Evolutionary conservation across 2,329 filamentous ascomycete genomes (phyloP).

Genomic region (Cercospora sojina): DNA sequence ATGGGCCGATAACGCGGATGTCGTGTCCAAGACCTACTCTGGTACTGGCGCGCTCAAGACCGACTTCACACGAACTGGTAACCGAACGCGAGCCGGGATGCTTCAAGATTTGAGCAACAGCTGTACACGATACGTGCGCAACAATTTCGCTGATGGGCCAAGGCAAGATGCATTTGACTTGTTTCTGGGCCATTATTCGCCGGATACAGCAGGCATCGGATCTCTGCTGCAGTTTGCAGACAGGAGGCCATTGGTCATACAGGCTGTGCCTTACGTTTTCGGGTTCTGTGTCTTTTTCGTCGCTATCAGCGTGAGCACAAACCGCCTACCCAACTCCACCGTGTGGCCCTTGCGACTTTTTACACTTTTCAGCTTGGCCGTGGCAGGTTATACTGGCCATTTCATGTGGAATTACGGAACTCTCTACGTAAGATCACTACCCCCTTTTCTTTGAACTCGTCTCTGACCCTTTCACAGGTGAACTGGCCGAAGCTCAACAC

Average conservation of each 20-base stretch:
- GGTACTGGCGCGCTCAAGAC: slow-evolving; percentile 98
- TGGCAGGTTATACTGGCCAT: slow-evolving; percentile 68
- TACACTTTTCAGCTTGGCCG: slow-evolving; percentile 70
- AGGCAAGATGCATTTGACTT: slow-evolving; percentile 94
- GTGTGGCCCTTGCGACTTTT: slow-evolving; percentile 82
- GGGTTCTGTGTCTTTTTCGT: slow-evolving; percentile 84
- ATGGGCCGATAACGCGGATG: slow-evolving; percentile 97
- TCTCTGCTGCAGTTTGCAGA: slow-evolving; percentile 77
- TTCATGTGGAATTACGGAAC: slow-evolving; percentile 86
- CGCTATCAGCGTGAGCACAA: slow-evolving; percentile 70
- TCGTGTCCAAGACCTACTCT: slow-evolving; percentile 88
- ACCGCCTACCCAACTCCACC: slow-evolving; percentile 67
- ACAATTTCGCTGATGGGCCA: slow-evolving; percentile 93
- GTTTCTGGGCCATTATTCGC: slow-evolving; percentile 83
- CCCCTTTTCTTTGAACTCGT: background rate
- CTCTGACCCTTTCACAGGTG: slow-evolving; percentile 58
- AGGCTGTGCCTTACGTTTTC: slow-evolving; percentile 89
- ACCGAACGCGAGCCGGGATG: slow-evolving; percentile 79
- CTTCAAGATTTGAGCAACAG: slow-evolving; percentile 86
- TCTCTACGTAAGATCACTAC: slow-evolving; percentile 75
- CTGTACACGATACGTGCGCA: slow-evolving; percentile 81
- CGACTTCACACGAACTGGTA: slow-evolving; percentile 91
- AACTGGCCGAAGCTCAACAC: slow-evolving; percentile 98
- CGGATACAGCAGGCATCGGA: slow-evolving; percentile 68
- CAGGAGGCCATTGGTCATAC: slow-evolving; percentile 78